Evolutionary conservation across 371 early-diverging fungal species (phyloP).

Genomic region (Lichtheimia ornata): DNA sequence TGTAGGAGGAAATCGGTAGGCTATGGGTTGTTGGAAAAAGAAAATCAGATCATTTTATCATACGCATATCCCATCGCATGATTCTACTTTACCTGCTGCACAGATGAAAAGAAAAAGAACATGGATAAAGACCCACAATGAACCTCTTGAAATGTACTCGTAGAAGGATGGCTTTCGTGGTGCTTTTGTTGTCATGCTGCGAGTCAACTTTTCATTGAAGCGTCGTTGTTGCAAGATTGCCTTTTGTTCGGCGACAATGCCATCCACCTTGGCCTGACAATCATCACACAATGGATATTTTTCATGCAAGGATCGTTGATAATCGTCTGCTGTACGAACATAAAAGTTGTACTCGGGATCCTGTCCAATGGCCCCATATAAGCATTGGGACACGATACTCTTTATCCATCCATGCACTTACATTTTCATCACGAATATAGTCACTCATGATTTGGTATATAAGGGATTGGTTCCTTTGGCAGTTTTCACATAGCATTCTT

Average conservation of each 20-base stretch:
- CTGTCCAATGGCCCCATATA: background rate
- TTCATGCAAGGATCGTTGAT: constrained; percentile 17
- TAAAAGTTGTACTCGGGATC: constrained; percentile 16
- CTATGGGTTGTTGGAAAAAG: background rate
- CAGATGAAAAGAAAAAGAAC: constrained; percentile 6
- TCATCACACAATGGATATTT: constrained; percentile 25
- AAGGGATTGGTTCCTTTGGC: constrained; percentile 16
- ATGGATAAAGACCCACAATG: constrained; percentile 14
- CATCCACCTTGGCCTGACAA: constrained; percentile 19
- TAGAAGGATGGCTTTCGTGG: constrained; percentile 13
- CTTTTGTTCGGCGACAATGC: constrained; percentile 14
- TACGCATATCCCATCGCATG: background rate
- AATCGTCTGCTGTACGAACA: constrained; percentile 15
- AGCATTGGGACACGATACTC: too few relatives aligned
- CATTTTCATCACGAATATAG: constrained; percentile 24
- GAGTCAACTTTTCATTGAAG: constrained; percentile 15
- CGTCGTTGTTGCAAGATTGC: constrained; percentile 13
- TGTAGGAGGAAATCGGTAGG: constrained; percentile 2
- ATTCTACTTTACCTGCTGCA: constrained; percentile 8
- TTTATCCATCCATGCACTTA: background rate
- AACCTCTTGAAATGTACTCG: background rate
- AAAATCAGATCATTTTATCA: background rate
- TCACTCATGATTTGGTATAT: constrained; percentile 29
- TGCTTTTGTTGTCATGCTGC: constrained; percentile 10
- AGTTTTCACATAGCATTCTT: constrained; percentile 17